A percentile compares a stretch with the other conserved stretches of the same genome.
Evolutionary conservation across 106 monocot species (phyloP).

Genomic region (Phalaenopsis equestris): DNA sequence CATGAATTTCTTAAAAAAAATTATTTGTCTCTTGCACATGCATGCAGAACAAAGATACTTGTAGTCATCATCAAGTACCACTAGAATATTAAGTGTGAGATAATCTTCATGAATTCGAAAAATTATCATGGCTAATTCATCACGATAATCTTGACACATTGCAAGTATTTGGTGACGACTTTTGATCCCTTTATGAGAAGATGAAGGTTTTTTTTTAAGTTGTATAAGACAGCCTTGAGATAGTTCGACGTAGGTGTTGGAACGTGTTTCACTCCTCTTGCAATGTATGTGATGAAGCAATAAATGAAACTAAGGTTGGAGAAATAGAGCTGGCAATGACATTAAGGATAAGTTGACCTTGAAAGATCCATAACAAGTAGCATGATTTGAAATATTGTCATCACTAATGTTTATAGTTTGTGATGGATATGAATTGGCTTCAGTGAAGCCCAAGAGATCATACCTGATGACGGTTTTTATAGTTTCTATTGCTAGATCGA

Average conservation of each 20-base stretch:
- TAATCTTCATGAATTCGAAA: background rate
- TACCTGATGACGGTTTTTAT: no score
- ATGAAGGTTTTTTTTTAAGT: background rate
- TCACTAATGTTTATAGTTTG: no score
- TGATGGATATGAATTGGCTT: no score
- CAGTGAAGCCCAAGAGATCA: no score
- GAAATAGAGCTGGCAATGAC: background rate
- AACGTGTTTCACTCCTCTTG: background rate
- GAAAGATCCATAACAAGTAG: background rate
- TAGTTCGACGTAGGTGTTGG: background rate
- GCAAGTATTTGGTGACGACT: background rate
- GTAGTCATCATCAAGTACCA: background rate
- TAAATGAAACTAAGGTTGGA: background rate
- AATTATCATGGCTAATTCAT: background rate
- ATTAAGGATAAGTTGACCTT: background rate
- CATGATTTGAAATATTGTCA: background rate
- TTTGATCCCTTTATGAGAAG: background rate
- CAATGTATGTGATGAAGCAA: background rate
- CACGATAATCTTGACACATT: background rate
- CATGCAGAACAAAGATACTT: background rate
- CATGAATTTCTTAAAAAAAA: no score
- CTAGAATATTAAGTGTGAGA: background rate
- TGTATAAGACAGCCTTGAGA: background rate
- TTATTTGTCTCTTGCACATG: no score
- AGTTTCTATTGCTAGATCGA: no score